A percentile compares a stretch with the other conserved stretches of the same genome.
Evolutionary conservation across 2,329 filamentous ascomycete genomes (phyloP).

Genomic region (Nemania serpens): DNA sequence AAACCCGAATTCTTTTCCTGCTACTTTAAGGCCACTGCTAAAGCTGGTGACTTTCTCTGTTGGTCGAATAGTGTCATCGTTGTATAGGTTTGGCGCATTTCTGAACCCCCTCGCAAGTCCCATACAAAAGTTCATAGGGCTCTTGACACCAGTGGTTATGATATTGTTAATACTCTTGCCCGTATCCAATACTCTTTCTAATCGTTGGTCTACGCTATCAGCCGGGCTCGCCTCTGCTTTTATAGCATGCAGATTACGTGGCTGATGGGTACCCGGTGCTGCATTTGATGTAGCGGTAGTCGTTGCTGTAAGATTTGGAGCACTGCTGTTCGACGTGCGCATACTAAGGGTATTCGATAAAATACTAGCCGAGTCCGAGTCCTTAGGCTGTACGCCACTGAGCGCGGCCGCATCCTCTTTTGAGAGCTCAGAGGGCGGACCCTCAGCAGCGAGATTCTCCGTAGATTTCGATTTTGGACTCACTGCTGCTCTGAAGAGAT

Average conservation of each 20-base stretch:
- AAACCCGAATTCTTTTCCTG: constrained; percentile 76
- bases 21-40: constrained; percentile 75
- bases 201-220: constrained; percentile 40
- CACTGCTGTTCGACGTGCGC: constrained; percentile 24
- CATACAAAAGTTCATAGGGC: constrained; percentile 83
- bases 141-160: constrained; percentile 74
- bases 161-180: constrained; percentile 73
- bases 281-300: constrained; percentile 15
- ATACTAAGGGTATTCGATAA: constrained; percentile 26
- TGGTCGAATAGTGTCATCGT: constrained; percentile 80
- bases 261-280: constrained; percentile 11
- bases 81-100: constrained; percentile 84
- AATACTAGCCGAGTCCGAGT: constrained; percentile 25
- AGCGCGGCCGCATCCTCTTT: constrained; percentile 16
- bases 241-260: neutral
- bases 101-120: constrained; percentile 85
- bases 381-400: constrained; percentile 8
- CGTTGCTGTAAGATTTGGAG: constrained; percentile 20
- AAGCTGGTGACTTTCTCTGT: constrained; percentile 78
- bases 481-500: constrained; percentile 53
- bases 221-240: constrained; percentile 2
- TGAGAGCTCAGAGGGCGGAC: constrained; percentile 15
- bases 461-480: constrained; percentile 31
- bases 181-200: constrained; percentile 67
- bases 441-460: constrained; percentile 24